Evolutionary conservation across 2,329 filamentous ascomycete species (phyloP).

Genomic region (Pleomassaria siparia): DNA sequence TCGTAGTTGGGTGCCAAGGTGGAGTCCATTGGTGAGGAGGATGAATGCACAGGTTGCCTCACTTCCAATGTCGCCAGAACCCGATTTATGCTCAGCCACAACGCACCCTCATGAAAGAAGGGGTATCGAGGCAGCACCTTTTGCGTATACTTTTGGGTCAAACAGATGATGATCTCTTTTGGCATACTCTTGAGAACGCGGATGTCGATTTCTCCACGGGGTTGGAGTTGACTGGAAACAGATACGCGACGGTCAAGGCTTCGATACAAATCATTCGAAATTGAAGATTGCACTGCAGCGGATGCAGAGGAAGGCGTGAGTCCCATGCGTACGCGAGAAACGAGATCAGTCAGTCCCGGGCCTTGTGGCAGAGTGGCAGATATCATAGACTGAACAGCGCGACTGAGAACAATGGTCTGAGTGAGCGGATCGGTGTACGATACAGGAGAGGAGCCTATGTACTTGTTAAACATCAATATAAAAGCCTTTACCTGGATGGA

Average conservation of each 20-base stretch:
- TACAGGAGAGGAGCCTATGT: neutral
- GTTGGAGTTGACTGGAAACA: neutral
- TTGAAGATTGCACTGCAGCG: neutral
- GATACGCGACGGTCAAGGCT: neutral
- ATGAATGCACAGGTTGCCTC: neutral
- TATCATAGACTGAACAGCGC: constrained; percentile 5
- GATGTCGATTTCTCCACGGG: neutral
- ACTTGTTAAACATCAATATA: neutral
- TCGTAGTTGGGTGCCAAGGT: constrained; percentile 3
- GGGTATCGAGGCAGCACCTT: constrained; percentile 8
- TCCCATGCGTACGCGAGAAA: constrained; percentile 7
- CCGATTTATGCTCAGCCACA: constrained; percentile 3
- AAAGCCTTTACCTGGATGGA: neutral
- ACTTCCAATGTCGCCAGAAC: neutral
- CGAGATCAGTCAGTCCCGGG: constrained; percentile 7
- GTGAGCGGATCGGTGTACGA: constrained; percentile 1
- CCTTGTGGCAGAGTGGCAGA: constrained; percentile 7
- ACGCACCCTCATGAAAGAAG: constrained; percentile 5
- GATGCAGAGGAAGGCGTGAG: constrained; percentile 7
- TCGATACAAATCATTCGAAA: neutral
- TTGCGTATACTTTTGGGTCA: constrained; percentile 6
- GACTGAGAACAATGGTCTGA: constrained; percentile 3
- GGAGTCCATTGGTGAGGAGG: neutral
- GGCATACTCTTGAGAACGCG: constrained; percentile 6
- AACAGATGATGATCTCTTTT: constrained; percentile 5